Conservation (phyloP, 2,329 filamentous ascomycete genomes). For the Fusarium udum region DNA sequence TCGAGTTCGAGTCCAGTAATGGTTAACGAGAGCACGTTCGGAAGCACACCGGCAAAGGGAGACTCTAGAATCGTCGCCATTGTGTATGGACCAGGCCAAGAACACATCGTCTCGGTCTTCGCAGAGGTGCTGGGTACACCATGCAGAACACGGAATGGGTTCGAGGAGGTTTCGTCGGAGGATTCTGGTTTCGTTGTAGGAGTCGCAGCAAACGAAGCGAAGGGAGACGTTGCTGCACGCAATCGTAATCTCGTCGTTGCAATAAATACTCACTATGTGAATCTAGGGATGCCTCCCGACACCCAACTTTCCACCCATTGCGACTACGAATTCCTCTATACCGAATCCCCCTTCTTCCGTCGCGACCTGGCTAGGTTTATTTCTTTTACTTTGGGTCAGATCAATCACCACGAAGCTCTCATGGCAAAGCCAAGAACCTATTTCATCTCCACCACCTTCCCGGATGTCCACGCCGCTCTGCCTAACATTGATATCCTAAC, state of each 20-base stretch:
- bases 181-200: slow-evolving; percentile 75
- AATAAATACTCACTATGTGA: slow-evolving; percentile 81
- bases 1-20: slow-evolving; percentile 48
- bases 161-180: slow-evolving; percentile 62
- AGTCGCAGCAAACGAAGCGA: slow-evolving; percentile 66
- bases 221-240: slow-evolving; percentile 65
- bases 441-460: slow-evolving; percentile 88
- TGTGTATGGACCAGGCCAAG: slow-evolving; percentile 75
- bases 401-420: slow-evolving; percentile 79
- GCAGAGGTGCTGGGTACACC: slow-evolving; percentile 83
- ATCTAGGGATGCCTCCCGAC: slow-evolving; percentile 75
- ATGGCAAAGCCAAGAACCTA: slow-evolving; percentile 82
- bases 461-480: slow-evolving; percentile 82
- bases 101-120: slow-evolving; percentile 77
- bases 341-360: slow-evolving; percentile 74
- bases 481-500: slow-evolving; percentile 89
- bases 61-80: slow-evolving; percentile 71
- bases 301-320: slow-evolving; percentile 71
- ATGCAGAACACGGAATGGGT: slow-evolving; percentile 66
- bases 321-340: slow-evolving; percentile 90
- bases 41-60: slow-evolving; percentile 59
- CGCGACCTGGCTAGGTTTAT: slow-evolving; percentile 82
- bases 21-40: slow-evolving; percentile 53
- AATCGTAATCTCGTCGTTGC: slow-evolving; percentile 69
- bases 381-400: slow-evolving; percentile 81